Percentiles rank a stretch among this genome's conserved stretches.
These are phyloP conservation scores for Besnoitia besnoiti DNA, from an alignment of 169 alveolate genomes.

Conservation along the genomic window DNA sequence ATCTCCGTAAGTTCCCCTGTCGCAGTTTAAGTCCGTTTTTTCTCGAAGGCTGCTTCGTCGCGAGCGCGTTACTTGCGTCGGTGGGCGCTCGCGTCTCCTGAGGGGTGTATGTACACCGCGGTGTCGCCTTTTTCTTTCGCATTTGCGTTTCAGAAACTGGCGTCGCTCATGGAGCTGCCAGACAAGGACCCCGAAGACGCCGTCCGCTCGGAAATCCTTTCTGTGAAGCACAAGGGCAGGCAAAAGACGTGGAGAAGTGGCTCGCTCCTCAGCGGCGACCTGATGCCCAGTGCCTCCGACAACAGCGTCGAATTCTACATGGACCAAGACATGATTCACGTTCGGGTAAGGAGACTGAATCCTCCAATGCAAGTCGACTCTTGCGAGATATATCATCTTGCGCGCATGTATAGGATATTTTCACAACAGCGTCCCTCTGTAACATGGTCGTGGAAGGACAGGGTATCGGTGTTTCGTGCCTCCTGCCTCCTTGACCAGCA, in stretches of 20 bases:
- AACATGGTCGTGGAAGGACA: no score
- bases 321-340: constrained; percentile 53
- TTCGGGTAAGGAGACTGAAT: constrained; percentile 25
- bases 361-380: no score
- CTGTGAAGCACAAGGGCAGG: constrained; percentile 24
- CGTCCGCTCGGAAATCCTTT: constrained; percentile 37
- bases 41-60: neutral
- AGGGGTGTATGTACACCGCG: no score
- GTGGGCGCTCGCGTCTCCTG: neutral
- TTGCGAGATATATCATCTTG: no score
- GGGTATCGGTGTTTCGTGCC: no score
- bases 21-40: neutral
- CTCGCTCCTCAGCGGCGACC: constrained; percentile 51
- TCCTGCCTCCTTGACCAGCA: no score
- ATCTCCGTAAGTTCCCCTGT: constrained; percentile 19
- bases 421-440: no score
- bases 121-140: no score
- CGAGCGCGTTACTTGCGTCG: neutral
- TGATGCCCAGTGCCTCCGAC: neutral
- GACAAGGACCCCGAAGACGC: constrained; percentile 39
- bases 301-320: constrained; percentile 40
- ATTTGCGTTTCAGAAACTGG: constrained; percentile 59
- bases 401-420: no score
- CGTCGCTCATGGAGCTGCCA: constrained; percentile 31
- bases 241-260: constrained; percentile 50